Conservation (phyloP, 192 early-diverging fungal species). For the Backusella macrospora region DNA sequence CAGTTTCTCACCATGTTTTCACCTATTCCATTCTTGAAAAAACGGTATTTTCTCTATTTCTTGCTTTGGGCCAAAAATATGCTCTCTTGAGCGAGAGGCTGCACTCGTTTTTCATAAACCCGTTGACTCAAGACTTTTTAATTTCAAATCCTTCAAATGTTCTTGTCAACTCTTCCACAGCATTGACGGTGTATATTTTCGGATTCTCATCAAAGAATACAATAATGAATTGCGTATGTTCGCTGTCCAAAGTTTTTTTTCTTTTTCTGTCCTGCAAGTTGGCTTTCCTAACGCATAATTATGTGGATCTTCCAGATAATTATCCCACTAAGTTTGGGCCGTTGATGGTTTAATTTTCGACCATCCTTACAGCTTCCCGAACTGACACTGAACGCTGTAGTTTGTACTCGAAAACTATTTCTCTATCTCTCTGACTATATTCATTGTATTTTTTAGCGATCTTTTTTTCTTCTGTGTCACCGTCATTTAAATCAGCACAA, state of each 20-base stretch:
- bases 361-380: too few species aligned
- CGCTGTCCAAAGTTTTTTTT: not conserved
- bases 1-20: not conserved
- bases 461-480: too few species aligned
- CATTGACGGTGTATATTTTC: not conserved
- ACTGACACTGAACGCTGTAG: too few species aligned
- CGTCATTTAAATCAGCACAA: too few species aligned
- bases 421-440: too few species aligned
- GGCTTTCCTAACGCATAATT: not conserved
- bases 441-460: too few species aligned
- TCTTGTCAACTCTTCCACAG: not conserved
- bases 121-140: constrained; percentile 1
- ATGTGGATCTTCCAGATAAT: not conserved
- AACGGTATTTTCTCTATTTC: not conserved
- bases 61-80: not conserved
- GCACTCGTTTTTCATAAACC: constrained; percentile 15
- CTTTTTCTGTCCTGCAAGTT: not conserved
- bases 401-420: too few species aligned
- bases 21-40: not conserved
- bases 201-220: not conserved
- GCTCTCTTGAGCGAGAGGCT: not conserved
- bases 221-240: not conserved
- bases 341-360: too few species aligned
- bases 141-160: not conserved
- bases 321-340: not conserved